Percentiles rank a stretch among this genome's conserved stretches.
These are phyloP conservation scores for Grigorovia humatica DNA, from an alignment of 805 yeast species.

Conservation along the genomic window DNA sequence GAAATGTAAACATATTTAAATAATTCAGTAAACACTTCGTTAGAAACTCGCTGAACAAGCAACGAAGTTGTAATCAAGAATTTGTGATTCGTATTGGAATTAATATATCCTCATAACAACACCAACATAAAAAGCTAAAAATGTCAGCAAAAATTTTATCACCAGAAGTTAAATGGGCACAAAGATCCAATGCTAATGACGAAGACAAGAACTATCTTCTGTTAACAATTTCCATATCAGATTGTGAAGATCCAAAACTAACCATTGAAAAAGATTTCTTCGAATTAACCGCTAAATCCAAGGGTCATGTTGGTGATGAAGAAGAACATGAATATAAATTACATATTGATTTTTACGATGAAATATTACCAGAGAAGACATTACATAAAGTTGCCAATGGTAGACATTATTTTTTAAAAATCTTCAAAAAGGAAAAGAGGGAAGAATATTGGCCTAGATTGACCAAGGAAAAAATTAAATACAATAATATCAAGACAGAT, in stretches of 20 bases:
- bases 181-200: slow-evolving; percentile 74
- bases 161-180: slow-evolving; percentile 85
- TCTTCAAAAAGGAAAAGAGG: slow-evolving; percentile 55
- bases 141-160: slow-evolving; percentile 11
- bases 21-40: no score
- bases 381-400: slow-evolving; percentile 44
- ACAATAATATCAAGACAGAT: slow-evolving; percentile 80
- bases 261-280: slow-evolving; percentile 48
- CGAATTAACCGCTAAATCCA: slow-evolving; percentile 34
- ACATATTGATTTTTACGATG: slow-evolving; percentile 64
- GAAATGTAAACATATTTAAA: background rate
- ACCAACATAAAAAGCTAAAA: background rate
- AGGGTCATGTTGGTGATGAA: slow-evolving; percentile 38
- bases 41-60: no score
- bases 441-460: slow-evolving; percentile 93
- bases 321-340: slow-evolving; percentile 42
- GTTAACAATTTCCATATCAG: slow-evolving; percentile 64
- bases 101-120: no score
- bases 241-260: slow-evolving; percentile 52
- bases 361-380: slow-evolving; percentile 59
- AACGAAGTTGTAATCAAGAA: no score
- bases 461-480: slow-evolving; percentile 74
- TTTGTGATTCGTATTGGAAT: no score
- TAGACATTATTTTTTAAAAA: slow-evolving; percentile 46
- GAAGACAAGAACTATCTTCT: slow-evolving; percentile 63